Percentiles rank a stretch among this genome's conserved stretches.
phyloP scores from a whole-genome alignment of 345 rosid genomes.

The Dovyalis caffra region DNA sequence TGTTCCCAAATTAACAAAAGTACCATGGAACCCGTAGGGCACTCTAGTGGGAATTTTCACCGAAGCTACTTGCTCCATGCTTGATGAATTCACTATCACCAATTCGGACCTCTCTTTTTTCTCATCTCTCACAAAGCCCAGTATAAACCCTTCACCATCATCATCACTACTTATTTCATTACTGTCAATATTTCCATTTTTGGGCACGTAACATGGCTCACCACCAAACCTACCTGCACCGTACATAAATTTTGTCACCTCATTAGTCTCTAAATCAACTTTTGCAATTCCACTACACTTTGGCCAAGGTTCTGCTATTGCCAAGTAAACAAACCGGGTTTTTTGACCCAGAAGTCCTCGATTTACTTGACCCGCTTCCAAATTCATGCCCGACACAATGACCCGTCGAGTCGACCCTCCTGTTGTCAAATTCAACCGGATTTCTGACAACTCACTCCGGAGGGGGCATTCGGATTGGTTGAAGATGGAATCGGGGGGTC shows the following conservation, averaged over 20 bases:
- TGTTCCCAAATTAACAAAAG: too few species aligned
- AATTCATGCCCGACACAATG: conserved; percentile 41
- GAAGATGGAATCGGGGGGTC: conserved; percentile 68
- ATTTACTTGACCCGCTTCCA: conserved; percentile 71
- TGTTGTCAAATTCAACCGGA: conserved; percentile 52
- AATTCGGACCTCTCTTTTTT: conserved; percentile 49
- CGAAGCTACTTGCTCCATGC: conserved; percentile 51
- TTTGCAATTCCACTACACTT: conserved; percentile 62
- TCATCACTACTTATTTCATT: neutral
- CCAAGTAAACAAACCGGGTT: conserved; percentile 59
- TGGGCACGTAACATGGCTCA: conserved; percentile 52
- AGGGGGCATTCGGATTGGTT: conserved; percentile 36
- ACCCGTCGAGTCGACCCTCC: conserved; percentile 40
- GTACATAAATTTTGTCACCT: conserved; percentile 41
- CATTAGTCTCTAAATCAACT: conserved; percentile 48
- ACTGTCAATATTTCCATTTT: neutral
- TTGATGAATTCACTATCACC: conserved; percentile 44
- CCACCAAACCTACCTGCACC: conserved; percentile 61
- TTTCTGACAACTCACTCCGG: conserved; percentile 47
- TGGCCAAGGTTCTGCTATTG: conserved; percentile 83
- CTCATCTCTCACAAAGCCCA: conserved; percentile 67
- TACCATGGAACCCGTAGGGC: conserved; percentile 79
- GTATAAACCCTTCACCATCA: conserved; percentile 50
- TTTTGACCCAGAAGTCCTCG: conserved; percentile 35
- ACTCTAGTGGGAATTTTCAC: conserved; percentile 59